These are phyloP conservation scores for Phoma sp. DNA, from an alignment of 2,329 filamentous ascomycete species.

Conservation along the genomic window DNA sequence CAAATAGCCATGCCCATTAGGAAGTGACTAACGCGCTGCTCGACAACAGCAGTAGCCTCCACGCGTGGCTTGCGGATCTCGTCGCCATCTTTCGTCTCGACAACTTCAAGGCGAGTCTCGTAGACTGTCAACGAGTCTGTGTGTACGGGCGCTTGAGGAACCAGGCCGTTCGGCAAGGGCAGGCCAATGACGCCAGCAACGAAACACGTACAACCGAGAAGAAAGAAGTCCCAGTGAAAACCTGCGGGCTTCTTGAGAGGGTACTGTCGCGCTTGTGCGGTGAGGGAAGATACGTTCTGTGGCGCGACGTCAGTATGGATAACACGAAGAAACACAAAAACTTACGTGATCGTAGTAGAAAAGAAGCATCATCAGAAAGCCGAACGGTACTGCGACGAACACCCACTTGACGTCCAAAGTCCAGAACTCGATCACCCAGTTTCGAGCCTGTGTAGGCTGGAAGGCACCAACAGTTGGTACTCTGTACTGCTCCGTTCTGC, in stretches of 20 bases:
- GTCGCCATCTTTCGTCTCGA: slow-evolving; percentile 50
- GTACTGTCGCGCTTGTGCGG: slow-evolving; percentile 59
- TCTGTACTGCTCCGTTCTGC: slow-evolving; percentile 49
- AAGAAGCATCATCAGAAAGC: slow-evolving; percentile 60
- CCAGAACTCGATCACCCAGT: slow-evolving; percentile 62
- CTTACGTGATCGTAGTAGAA: slow-evolving; percentile 64
- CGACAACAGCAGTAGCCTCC: slow-evolving; percentile 55
- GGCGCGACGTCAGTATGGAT: background rate
- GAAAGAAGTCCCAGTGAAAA: slow-evolving; percentile 65
- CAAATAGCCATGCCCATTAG: slow-evolving; percentile 61
- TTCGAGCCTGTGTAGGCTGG: slow-evolving; percentile 53
- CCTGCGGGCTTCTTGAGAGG: slow-evolving; percentile 62
- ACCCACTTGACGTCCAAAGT: slow-evolving; percentile 59
- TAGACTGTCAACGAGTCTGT: slow-evolving; percentile 59
- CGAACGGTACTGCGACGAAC: slow-evolving; percentile 61
- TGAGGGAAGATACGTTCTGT: slow-evolving; percentile 59
- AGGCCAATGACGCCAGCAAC: slow-evolving; percentile 59
- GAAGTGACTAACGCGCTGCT: slow-evolving; percentile 61
- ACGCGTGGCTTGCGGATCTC: slow-evolving; percentile 54
- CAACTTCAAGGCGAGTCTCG: slow-evolving; percentile 40
- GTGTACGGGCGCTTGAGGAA: slow-evolving; percentile 63
- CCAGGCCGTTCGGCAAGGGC: slow-evolving; percentile 61
- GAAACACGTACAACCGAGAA: slow-evolving; percentile 61
- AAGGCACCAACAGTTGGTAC: slow-evolving; percentile 56
- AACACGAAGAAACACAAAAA: background rate